Evolutionary conservation across 768 basidiomycete species (phyloP), one percentile per base, ranked within the genome.

Genomic region (Amanita polypyramis): DNA sequence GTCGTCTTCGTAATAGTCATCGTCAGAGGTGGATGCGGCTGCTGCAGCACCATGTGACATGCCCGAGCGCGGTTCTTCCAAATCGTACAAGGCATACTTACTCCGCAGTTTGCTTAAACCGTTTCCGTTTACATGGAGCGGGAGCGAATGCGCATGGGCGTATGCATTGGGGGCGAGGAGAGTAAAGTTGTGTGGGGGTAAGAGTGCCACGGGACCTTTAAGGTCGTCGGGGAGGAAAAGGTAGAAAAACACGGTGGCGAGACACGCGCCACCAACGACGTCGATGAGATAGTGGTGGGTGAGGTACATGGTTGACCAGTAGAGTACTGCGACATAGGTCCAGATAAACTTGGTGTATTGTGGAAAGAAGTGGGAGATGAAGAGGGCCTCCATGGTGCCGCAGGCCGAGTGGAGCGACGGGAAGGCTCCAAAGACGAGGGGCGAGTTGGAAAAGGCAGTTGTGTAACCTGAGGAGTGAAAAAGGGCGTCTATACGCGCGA

Each of bases 261-360:
- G 76, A 60, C 93, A 95, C 0, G 86, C 89, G 11, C 96, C 96
- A 8, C 82, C 88, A 42, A 92, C 89, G 60, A 97, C 89, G 60
- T 99, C 96, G 67, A 99, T 93, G 60, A 99, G 85, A 72, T 98
- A 98, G 69, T 98, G 95, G 65, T 96, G 92, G 3, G 89, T 90
- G 57, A 95, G 84, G 70, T 95, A 97, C 95, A 98, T 98, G 19
- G 95, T 97, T 8, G 89, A 83, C 96, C 96, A 99, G 63, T 95
- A 98, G 3, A 99, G 76, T 14, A 89, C 67, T 5, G 77, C 80
- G 2, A 81, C 82, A 65, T 98, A 99, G 1, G 66, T 70, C 89
- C 92, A 97, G 19, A 81, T 79, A 54, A 74, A 82, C 2, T 68
- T 69, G 1, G 77, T 70, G 27, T 72, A 73, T 51, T 75, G 73